Conservation (phyloP, 2,329 filamentous ascomycete species). For the Emmonsiellopsis sp. region DNA sequence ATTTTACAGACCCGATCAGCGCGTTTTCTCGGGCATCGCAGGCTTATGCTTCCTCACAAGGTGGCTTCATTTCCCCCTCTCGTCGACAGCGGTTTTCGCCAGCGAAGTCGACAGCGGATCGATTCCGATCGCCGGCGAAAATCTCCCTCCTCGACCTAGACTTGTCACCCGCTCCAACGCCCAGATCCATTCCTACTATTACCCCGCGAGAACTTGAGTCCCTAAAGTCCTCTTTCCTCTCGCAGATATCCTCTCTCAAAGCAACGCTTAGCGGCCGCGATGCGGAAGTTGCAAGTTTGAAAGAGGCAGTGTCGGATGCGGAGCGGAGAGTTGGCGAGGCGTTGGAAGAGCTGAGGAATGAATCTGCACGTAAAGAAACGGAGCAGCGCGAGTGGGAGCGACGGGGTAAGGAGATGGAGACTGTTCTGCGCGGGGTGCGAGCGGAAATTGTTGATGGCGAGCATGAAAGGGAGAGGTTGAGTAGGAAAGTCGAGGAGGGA, state of each 20-base stretch:
- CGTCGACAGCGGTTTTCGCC: conserved; percentile 32
- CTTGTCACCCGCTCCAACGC: conserved; percentile 85
- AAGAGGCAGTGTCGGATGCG: conserved; percentile 77
- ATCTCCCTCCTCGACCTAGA: conserved; percentile 79
- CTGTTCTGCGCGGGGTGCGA: conserved; percentile 66
- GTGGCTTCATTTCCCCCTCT: conserved; percentile 28
- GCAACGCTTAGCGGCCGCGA: conserved; percentile 88
- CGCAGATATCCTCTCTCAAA: conserved; percentile 88
- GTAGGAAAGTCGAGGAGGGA: conserved; percentile 64
- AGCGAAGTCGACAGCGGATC: conserved; percentile 27
- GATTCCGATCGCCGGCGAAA: conserved; percentile 37
- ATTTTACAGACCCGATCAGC: conserved; percentile 75
- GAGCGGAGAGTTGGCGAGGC: conserved; percentile 85
- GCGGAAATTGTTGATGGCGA: conserved; percentile 71
- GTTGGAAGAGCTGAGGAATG: conserved; percentile 72
- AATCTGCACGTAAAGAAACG: conserved; percentile 59
- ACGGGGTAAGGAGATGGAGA: conserved; percentile 76
- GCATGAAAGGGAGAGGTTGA: conserved; percentile 69
- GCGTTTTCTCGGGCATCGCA: conserved; percentile 41
- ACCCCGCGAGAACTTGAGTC: conserved; percentile 88
- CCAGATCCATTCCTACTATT: conserved; percentile 79
- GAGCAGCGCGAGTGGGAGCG: conserved; percentile 79
- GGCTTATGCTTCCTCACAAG: conserved; percentile 30
- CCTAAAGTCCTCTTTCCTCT: conserved; percentile 80
- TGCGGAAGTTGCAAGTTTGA: conserved; percentile 78